Evolutionary conservation across 352 stramenopile species (phyloP), one percentile per base, ranked within the genome.

Genomic region (Phytophthora chlamydospora): DNA sequence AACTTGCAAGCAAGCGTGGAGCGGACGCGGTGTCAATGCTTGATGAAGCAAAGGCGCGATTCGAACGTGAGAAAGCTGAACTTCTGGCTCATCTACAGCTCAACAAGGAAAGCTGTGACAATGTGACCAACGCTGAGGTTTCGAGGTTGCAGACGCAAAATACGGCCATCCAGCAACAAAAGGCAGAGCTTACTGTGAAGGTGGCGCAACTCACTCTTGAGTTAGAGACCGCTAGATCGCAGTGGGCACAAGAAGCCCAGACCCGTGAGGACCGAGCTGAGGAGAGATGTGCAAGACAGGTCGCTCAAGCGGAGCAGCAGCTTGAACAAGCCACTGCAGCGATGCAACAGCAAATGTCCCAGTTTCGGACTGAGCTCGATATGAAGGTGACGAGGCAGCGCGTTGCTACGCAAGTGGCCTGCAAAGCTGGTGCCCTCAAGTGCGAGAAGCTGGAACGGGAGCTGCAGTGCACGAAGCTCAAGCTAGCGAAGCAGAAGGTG

Each of bases 401-500:
- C 36, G 66, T 75, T 39, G 66, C 55, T 38, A 48, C 58, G 38
- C 68, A 70, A 65, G 68, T 62, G 8, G 68, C 68, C 3, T 73
- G 62, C 6, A 76, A 70, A 39, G 68, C 68, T 42, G 38, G 68
- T 6, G 62, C 68, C 27, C 24, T 71, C 3, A 67, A 71, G 42
- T 58, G 46, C 42, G 58, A 67, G n/a, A 41, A 50, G 3, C 8
- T 76, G 43, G 63, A 80, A 31, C 47, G 32, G 3, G 48, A 68
- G 2, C 33, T 78, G n/a, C 52, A 70, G 9, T 47, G 49, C 14
- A 40, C 66, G 19, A 63, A 65, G 17, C 31, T 50, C 8, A 80
- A 73, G 29, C 29, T 68, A 9, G 35, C 35, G 0, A 84, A 87
- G 21, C 72, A 82, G 13, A 89, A 88, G 31, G 43, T 68, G 13